Conservation (phyloP, 169 alveolate genomes). For the Plasmodium knowlesi region DNA sequence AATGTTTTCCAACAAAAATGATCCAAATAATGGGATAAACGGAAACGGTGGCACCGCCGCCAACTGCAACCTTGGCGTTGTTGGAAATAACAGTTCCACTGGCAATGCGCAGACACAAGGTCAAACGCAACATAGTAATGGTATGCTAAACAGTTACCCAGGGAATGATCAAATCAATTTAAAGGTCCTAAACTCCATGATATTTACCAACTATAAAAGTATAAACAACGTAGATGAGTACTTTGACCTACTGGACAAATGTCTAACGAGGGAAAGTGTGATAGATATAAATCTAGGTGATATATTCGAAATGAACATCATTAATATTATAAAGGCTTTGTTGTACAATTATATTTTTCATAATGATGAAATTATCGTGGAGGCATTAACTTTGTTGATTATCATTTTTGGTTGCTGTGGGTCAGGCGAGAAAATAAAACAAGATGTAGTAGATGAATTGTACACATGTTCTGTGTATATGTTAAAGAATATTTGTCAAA, state of each 20-base stretch:
- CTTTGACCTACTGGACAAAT: slow-evolving; percentile 66
- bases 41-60: neutral
- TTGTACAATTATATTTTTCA: slow-evolving; percentile 65
- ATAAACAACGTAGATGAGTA: slow-evolving; percentile 73
- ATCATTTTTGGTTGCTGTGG: slow-evolving; percentile 73
- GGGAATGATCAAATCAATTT: slow-evolving; percentile 41
- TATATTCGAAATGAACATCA: slow-evolving; percentile 71
- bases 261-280: slow-evolving; percentile 63
- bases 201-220: slow-evolving; percentile 62
- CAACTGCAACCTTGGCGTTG: neutral
- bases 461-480: slow-evolving; percentile 67
- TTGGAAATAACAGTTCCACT: neutral
- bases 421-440: slow-evolving; percentile 65
- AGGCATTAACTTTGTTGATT: slow-evolving; percentile 62
- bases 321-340: slow-evolving; percentile 34
- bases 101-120: neutral
- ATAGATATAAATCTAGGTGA: slow-evolving; percentile 72
- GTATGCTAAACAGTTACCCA: slow-evolving; percentile 20
- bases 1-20: slow-evolving; percentile 29
- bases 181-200: slow-evolving; percentile 62
- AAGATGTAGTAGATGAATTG: slow-evolving; percentile 70
- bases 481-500: slow-evolving; percentile 67
- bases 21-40: slow-evolving; percentile 5
- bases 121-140: neutral
- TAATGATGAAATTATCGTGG: slow-evolving; percentile 75